phyloP scores from a whole-genome alignment of 495 filamentous ascomycete genomes.

The Tuber microsphaerosporum region DNA sequence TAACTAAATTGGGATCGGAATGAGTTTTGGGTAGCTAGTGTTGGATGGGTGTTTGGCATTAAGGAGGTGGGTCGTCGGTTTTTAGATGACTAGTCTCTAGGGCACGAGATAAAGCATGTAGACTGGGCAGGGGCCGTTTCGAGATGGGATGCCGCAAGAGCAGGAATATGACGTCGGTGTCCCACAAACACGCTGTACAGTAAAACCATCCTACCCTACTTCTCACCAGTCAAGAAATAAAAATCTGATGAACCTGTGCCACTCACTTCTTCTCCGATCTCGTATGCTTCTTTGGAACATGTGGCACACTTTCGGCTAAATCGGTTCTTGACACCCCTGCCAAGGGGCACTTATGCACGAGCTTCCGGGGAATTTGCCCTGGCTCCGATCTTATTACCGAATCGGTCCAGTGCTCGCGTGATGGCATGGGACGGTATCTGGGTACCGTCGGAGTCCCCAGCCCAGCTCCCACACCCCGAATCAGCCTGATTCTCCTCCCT shows the following conservation, averaged over 20 bases:
- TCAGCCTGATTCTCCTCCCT: background rate
- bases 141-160: background rate
- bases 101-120: background rate
- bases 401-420: background rate
- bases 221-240: background rate
- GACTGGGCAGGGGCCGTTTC: background rate
- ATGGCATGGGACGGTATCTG: background rate
- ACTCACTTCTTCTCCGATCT: background rate
- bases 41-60: background rate
- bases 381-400: too few relatives aligned
- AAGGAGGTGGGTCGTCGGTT: background rate
- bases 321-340: background rate
- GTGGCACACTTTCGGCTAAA: background rate
- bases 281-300: background rate
- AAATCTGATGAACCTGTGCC: background rate
- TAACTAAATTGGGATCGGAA: background rate
- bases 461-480: background rate
- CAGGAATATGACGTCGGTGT: background rate
- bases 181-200: background rate
- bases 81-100: background rate
- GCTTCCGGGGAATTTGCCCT: background rate
- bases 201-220: background rate
- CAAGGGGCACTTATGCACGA: background rate
- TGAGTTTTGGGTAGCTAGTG: background rate
- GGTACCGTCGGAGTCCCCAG: background rate